phyloP scores from a whole-genome alignment of 139 green algal species.

The Pleodorina starrii region DNA sequence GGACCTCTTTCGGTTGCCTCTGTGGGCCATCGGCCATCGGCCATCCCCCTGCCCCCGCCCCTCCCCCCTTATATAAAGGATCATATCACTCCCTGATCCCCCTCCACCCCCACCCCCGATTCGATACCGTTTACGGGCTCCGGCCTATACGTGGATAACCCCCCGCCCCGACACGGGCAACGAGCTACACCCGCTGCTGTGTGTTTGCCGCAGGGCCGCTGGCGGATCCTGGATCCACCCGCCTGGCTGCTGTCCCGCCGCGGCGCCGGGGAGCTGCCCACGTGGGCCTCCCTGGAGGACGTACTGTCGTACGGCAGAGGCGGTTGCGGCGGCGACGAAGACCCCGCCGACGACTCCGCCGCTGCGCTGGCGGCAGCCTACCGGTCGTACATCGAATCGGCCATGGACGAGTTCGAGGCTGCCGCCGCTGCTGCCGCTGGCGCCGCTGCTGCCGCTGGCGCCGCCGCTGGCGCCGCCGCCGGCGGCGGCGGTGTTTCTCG shows the following conservation, averaged over 20 bases:
- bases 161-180: too few species aligned
- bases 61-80: too few species aligned
- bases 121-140: too few species aligned
- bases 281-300: slow-evolving; percentile 27
- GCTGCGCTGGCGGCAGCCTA: slow-evolving; percentile 27
- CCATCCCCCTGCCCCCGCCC: too few species aligned
- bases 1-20: too few species aligned
- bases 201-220: slow-evolving; percentile 33
- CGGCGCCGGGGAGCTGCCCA: slow-evolving; percentile 14
- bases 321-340: not conserved
- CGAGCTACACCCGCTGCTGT: too few species aligned
- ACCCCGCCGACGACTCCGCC: slow-evolving; percentile 4
- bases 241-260: slow-evolving; percentile 27
- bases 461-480: not conserved
- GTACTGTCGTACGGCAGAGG: not conserved
- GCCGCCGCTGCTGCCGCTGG: too few species aligned
- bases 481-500: not conserved
- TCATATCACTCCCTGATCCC: too few species aligned
- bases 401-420: slow-evolving; percentile 43
- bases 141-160: too few species aligned
- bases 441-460: too few species aligned
- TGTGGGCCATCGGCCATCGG: too few species aligned
- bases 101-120: too few species aligned
- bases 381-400: slow-evolving; percentile 24
- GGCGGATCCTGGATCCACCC: slow-evolving; percentile 44